phyloP scores from a whole-genome alignment of 2,329 filamentous ascomycete species.

The Epichloe gansuensis region DNA sequence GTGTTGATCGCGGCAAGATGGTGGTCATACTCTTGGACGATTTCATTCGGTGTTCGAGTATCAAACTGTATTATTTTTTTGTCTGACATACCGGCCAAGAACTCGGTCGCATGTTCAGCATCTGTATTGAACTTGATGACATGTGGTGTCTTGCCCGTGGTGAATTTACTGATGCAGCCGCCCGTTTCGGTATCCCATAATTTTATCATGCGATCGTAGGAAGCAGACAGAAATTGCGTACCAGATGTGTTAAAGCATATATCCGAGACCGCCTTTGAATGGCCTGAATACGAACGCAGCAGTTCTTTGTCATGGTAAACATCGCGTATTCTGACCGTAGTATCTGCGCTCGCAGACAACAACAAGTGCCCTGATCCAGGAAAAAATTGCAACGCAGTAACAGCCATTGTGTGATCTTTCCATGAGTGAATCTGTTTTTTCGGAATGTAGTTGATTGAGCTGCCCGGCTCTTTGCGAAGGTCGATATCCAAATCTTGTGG shows the following conservation, averaged over 20 bases:
- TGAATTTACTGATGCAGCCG: conserved; percentile 75
- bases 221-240: conserved; percentile 77
- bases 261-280: conserved; percentile 82
- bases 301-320: conserved; percentile 83
- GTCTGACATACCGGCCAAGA: conserved; percentile 92
- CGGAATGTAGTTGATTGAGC: conserved; percentile 79
- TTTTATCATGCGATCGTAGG: conserved; percentile 93
- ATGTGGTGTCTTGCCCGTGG: conserved; percentile 88
- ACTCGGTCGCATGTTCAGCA: conserved; percentile 67
- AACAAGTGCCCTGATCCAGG: conserved; percentile 78
- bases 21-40: conserved; percentile 96
- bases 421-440: conserved; percentile 90
- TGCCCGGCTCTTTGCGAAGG: conserved; percentile 68
- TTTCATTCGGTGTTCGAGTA: conserved; percentile 59
- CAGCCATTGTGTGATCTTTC: conserved; percentile 71
- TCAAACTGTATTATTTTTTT: conserved; percentile 99
- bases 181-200: conserved; percentile 98
- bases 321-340: conserved; percentile 88
- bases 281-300: conserved; percentile 81
- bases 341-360: conserved; percentile 80
- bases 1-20: conserved; percentile 97
- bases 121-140: conserved; percentile 88
- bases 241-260: conserved; percentile 76
- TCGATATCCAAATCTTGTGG: conserved; percentile 84
- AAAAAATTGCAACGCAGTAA: conserved; percentile 85